Conservation (phyloP, 495 filamentous ascomycete species). For the Hypomontagnella submonticulosa region DNA sequence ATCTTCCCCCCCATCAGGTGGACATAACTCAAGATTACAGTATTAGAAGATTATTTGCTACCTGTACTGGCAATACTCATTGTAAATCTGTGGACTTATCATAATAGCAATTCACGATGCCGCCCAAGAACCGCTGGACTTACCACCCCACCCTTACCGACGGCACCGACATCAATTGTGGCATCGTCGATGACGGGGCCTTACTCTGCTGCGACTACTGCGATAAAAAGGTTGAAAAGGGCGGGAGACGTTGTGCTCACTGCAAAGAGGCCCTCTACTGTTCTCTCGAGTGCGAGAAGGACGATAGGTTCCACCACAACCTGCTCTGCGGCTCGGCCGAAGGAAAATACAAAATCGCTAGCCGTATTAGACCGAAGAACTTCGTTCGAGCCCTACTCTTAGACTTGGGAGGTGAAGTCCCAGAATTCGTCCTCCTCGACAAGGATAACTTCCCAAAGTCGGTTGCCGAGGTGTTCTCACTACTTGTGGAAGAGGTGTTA, state of each 20-base stretch:
- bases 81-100: background rate
- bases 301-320: background rate
- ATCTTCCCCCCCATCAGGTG: no score
- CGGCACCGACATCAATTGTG: background rate
- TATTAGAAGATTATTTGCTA: background rate
- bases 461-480: background rate
- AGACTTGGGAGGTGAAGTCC: background rate
- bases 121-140: background rate
- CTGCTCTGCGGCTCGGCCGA: background rate
- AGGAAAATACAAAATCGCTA: background rate
- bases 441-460: background rate
- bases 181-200: background rate
- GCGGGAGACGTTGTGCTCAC: background rate
- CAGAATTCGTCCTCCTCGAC: background rate
- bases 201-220: background rate
- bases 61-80: background rate
- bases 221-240: background rate
- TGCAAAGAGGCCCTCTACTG: constrained; percentile 1
- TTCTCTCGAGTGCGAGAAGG: background rate
- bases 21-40: background rate
- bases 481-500: background rate
- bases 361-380: background rate
- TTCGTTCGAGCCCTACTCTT: background rate
- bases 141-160: background rate
- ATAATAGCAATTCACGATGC: background rate